Evolutionary conservation across 257 asterid species (phyloP), one percentile per base, ranked within the genome.

Genomic region (Coffea canephora): DNA sequence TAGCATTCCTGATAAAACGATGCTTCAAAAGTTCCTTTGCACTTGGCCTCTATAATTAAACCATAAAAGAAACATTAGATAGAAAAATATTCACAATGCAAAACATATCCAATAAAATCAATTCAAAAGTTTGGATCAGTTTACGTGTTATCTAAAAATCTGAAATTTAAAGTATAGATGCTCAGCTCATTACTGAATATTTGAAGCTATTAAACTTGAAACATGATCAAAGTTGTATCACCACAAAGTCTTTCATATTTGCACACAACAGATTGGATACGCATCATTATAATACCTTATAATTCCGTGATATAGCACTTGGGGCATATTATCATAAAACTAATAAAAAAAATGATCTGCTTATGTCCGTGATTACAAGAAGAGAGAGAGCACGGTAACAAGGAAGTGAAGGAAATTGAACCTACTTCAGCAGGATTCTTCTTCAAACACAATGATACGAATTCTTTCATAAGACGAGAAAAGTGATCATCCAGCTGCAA

Each of bases 401-500:
- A 74, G 74, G 73, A 64, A 36, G 50, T 39, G 69, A 78, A 81
- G 75, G 70, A 74, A 39, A 80, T 69, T 74, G 75, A 84, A 85
- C 84, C 84, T 86, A 96, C 99, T 93, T 96, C 97, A 69, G 96
- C 88, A 62, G 98, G 98, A 80, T 81, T 91, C 89, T 96, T 96
- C 90, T 91, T 96, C 90, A 96, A 83, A 86, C 99, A 96, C 72
- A 87, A 84, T 21, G 97, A 86, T 31, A 94, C 97, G 71, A 94
- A 89, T 88, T 96, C 99, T 84, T 96, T 96, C 83, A 96, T 80
- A 57, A 93, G 97, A 74, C 99, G 99, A 74, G 99, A 96, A 79
- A 96, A 96, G 82, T 96, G 99, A 82, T 96, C 99, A 31, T 96
- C 99, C 75, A 96, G 89, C 99, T 96, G 99, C 84, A 95, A 68